Percentiles rank a stretch among this genome's conserved stretches.
Evolutionary conservation across 1,284 basidiomycete species (phyloP).

Genomic region (Cryptococcus sp.): DNA sequence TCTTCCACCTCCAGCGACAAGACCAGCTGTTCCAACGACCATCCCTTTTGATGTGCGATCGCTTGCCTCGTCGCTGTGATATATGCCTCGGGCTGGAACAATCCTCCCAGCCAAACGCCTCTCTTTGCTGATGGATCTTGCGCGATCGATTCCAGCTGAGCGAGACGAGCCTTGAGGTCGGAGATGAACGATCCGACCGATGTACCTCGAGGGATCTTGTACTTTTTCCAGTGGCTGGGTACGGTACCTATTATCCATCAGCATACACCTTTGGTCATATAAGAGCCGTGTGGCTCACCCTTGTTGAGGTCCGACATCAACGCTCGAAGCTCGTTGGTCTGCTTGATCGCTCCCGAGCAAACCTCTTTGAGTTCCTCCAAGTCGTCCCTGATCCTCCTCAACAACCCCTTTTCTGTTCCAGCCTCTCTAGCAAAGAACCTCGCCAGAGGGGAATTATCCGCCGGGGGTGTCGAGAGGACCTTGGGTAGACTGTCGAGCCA

Average conservation of each 20-base stretch:
- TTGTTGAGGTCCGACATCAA: slow-evolving; percentile 83
- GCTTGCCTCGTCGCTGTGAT: slow-evolving; percentile 89
- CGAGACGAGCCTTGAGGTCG: slow-evolving; percentile 71
- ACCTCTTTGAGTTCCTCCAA: slow-evolving; percentile 74
- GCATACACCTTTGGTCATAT: no score
- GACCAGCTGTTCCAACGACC: slow-evolving; percentile 84
- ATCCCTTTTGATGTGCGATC: slow-evolving; percentile 80
- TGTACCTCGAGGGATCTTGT: slow-evolving; percentile 76
- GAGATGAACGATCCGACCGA: slow-evolving; percentile 76
- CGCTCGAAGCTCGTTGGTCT: slow-evolving; percentile 85
- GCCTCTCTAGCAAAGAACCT: slow-evolving; percentile 85
- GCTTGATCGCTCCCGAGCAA: slow-evolving; percentile 79
- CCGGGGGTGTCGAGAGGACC: slow-evolving; percentile 18
- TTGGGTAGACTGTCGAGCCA: slow-evolving; percentile 72
- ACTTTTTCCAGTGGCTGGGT: slow-evolving; percentile 77
- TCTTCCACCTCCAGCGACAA: slow-evolving; percentile 73
- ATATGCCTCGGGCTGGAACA: slow-evolving; percentile 94
- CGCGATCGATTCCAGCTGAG: slow-evolving; percentile 73
- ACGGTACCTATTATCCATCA: slow-evolving; percentile 64
- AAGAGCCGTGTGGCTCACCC: slow-evolving; percentile 52
- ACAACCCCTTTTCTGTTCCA: slow-evolving; percentile 67
- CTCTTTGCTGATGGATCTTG: slow-evolving; percentile 44
- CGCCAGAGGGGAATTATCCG: slow-evolving; percentile 63
- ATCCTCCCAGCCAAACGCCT: slow-evolving; percentile 78
- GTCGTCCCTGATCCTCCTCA: slow-evolving; percentile 71